Conservation (phyloP, 306 rosid species). For the Arachis hypogaea region DNA sequence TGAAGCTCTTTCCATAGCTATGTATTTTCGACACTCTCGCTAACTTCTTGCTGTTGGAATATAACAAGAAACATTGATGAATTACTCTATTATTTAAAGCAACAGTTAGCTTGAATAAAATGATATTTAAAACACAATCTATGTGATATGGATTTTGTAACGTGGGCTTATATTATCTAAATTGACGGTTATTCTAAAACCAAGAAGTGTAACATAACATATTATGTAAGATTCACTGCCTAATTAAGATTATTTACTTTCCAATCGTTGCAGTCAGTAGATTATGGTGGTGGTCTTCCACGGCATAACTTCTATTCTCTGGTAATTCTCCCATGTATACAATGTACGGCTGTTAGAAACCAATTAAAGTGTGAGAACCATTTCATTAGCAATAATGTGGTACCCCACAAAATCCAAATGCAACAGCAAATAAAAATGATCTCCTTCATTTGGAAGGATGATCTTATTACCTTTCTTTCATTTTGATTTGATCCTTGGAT, state of each 20-base stretch:
- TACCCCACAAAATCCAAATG: too few relatives aligned
- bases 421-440: too few relatives aligned
- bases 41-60: constrained; percentile 47
- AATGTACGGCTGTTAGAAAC: constrained; percentile 65
- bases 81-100: too few relatives aligned
- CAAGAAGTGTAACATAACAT: not conserved
- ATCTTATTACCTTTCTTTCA: constrained; percentile 61
- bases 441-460: too few relatives aligned
- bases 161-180: too few relatives aligned
- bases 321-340: constrained; percentile 81
- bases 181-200: too few relatives aligned
- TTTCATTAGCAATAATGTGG: too few relatives aligned
- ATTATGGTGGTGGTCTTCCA: constrained; percentile 54
- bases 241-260: constrained; percentile 55
- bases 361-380: not conserved
- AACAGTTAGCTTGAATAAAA: too few relatives aligned
- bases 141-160: too few relatives aligned
- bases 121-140: too few relatives aligned
- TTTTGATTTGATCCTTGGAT: constrained; percentile 50
- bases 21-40: constrained; percentile 71
- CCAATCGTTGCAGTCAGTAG: constrained; percentile 59
- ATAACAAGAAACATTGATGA: not conserved
- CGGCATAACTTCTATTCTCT: constrained; percentile 10
- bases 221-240: constrained; percentile 1
- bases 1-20: constrained; percentile 76